Base-by-base conservation (phyloP, 441 rosid genomes). In the Gossypium schwendimanii region DNA sequence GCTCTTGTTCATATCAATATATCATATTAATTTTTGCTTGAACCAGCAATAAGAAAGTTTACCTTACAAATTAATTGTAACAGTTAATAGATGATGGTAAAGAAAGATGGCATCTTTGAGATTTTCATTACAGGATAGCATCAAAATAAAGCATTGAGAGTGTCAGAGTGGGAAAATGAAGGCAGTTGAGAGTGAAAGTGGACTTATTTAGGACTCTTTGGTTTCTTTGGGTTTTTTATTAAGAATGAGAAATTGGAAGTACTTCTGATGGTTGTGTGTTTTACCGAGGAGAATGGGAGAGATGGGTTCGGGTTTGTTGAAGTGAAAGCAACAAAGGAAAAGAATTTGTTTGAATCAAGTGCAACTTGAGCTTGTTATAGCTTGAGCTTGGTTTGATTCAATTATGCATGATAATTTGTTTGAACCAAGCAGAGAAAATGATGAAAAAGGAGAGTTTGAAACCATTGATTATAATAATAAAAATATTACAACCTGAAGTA, bases 1-100 rank as follows among this genome's bases (percentile, higher is more conserved):
- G 57, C 26, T 64, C 69, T 79, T 86, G 80, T 80, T 88, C 73
- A 86, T 39, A 73, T 91, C 91, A 70, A 95, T 75, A 75, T 82
- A 89, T 74, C 93, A 77, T 64, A 89, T 85, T 47, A 88, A 39
- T 81, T 88, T 80, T 94, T 92, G 84, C 90, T 94, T 69, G 97
- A 90, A 82, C 91, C 4, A 64, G 20, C 49, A 63, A 17, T 36
- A 11, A 63, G 50, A 41, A 18, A 11, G 52, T 41, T 63, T 62
- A 33, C 8, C n/a, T 0, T 3, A 24, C 26, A 18, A 36, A 63
- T 63, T 11, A 36, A 63, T 39, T 39, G 15, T 20, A 20, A 39
- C 26, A 31, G 9, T 63, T 41, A 41, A 17, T 8, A 15, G 20
- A 36, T 15, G 47, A 55, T 71, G 76, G 81, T 79, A 85, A 64